Evolutionary conservation across 2,329 filamentous ascomycete species (phyloP).

Genomic region (Fusarium sp.): DNA sequence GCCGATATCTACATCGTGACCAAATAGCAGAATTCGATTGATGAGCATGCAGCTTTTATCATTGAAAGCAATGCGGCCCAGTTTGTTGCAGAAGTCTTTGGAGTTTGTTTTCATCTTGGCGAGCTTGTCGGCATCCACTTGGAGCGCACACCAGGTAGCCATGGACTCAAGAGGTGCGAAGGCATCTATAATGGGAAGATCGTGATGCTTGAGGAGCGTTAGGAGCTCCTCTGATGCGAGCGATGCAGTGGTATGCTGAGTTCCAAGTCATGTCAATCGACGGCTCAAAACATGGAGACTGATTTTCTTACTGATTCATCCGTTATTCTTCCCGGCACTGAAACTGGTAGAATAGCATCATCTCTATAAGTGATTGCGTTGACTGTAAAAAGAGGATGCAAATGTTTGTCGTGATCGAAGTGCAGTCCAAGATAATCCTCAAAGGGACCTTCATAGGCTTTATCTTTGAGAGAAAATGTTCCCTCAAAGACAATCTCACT

Average conservation of each 20-base stretch:
- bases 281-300: neutral
- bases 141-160: constrained; percentile 62
- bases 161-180: constrained; percentile 60
- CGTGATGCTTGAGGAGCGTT: constrained; percentile 27
- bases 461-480: constrained; percentile 48
- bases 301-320: constrained; percentile 10
- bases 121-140: constrained; percentile 68
- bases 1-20: constrained; percentile 62
- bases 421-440: constrained; percentile 46
- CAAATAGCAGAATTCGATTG: constrained; percentile 58
- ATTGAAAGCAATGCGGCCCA: constrained; percentile 14
- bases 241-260: neutral
- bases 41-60: constrained; percentile 54
- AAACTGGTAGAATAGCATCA: constrained; percentile 27
- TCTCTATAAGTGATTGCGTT: constrained; percentile 30
- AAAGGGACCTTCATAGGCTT: constrained; percentile 61
- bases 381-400: constrained; percentile 18
- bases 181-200: constrained; percentile 57
- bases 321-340: constrained; percentile 19
- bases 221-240: constrained; percentile 7
- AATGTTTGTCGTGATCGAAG: neutral
- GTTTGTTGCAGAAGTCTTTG: constrained; percentile 18
- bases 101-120: constrained; percentile 49
- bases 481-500: constrained; percentile 64
- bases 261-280: neutral